Evolutionary conservation across 371 early-diverging fungal species (phyloP).

Genomic region (Mortierella sp.): DNA sequence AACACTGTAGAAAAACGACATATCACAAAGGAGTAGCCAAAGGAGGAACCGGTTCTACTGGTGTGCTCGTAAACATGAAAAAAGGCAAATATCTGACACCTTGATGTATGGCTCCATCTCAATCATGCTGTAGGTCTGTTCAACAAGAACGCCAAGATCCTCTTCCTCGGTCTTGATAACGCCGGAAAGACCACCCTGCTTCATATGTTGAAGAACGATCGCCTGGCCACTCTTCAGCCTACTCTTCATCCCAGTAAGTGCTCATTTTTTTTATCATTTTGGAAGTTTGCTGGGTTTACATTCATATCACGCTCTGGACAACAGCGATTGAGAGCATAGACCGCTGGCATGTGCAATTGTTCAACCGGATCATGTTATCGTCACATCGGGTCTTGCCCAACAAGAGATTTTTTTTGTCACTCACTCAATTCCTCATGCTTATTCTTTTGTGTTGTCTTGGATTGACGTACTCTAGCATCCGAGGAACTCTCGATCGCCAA

Average conservation of each 20-base stretch:
- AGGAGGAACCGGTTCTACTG: not conserved
- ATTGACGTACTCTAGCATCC: constrained; percentile 72
- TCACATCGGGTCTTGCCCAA: no score
- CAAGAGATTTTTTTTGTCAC: not conserved
- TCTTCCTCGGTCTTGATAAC: constrained; percentile 99
- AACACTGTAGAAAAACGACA: not conserved
- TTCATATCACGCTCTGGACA: not conserved
- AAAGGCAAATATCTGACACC: not conserved
- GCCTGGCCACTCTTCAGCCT: constrained; percentile 96
- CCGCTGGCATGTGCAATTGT: constrained; percentile 9
- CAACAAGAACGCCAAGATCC: constrained; percentile 98
- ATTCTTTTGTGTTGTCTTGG: constrained; percentile 3
- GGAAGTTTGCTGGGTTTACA: not conserved
- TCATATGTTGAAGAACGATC: constrained; percentile 99
- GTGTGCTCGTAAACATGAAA: not conserved
- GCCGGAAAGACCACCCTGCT: constrained; percentile 99
- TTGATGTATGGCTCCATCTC: not conserved
- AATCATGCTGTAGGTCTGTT: constrained; percentile 80
- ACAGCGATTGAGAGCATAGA: constrained; percentile 5
- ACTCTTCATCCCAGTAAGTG: constrained; percentile 97
- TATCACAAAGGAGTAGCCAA: not conserved
- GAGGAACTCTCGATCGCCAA: constrained; percentile 97
- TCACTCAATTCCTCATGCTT: not conserved
- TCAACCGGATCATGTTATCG: constrained; percentile 1
- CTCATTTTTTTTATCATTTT: constrained; percentile 10